Conservation (phyloP, 805 yeast species). For the Kurtzmaniella cleridarum region DNA sequence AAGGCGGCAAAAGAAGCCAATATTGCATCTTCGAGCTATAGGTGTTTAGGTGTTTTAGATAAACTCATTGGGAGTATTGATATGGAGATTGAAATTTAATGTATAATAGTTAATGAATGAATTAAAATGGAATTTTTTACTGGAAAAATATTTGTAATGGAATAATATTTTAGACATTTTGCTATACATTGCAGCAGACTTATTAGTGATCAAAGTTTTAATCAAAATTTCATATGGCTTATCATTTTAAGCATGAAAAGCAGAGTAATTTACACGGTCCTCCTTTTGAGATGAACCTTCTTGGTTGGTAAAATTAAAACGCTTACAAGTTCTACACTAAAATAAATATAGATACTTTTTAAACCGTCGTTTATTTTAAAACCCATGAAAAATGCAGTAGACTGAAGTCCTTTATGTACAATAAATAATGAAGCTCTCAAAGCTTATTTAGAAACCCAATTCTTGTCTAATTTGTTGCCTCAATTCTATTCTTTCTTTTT, state of each 20-base stretch:
- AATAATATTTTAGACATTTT: no score
- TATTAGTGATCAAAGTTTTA: no score
- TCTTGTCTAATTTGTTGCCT: slow-evolving; percentile 34
- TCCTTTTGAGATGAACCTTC: no score
- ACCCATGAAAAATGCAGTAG: neutral
- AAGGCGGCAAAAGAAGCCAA: slow-evolving; percentile 39
- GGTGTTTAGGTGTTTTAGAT: slow-evolving; percentile 56
- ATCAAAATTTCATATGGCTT: no score
- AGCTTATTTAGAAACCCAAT: slow-evolving; percentile 14
- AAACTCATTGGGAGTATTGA: slow-evolving; percentile 41
- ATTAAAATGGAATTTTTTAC: neutral
- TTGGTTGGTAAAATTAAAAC: no score
- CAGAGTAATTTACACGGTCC: no score
- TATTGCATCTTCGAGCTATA: slow-evolving; percentile 47
- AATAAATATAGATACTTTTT: no score
- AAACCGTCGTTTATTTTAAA: no score
- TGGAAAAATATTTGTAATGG: no score
- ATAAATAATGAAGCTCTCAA: neutral
- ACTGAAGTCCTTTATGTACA: neutral
- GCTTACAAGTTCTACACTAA: no score
- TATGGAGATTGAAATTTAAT: slow-evolving; percentile 30
- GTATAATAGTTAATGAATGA: neutral
- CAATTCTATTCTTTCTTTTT: slow-evolving; percentile 32
- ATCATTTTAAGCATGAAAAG: no score
- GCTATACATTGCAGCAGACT: no score